Evolutionary conservation across 2,329 filamentous ascomycete species (phyloP).

Genomic region (Ceratocystis papillata): DNA sequence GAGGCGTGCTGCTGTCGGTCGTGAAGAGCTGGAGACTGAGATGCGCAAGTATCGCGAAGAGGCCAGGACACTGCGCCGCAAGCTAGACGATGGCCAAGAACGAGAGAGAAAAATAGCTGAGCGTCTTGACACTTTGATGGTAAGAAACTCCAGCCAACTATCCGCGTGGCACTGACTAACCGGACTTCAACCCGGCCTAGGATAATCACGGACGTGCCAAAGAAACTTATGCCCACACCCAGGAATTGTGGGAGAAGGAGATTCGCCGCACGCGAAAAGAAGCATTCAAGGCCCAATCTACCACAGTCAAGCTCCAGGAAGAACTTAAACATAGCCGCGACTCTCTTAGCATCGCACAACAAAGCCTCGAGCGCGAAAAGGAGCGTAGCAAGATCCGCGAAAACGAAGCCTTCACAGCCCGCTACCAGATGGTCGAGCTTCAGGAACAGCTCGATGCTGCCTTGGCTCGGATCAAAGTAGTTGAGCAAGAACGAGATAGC

Average conservation of each 20-base stretch:
- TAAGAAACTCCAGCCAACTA: conserved; percentile 34
- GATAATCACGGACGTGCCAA: conserved; percentile 61
- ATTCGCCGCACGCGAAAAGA: conserved; percentile 59
- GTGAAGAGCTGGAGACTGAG: conserved; percentile 63
- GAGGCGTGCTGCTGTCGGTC: conserved; percentile 54
- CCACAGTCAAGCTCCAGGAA: conserved; percentile 60
- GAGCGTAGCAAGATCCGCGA: conserved; percentile 51
- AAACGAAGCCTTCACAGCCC: conserved; percentile 57
- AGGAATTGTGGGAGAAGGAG: conserved; percentile 63
- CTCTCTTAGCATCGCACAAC: conserved; percentile 45
- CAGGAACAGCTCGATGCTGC: conserved; percentile 58
- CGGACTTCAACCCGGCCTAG: conserved; percentile 33
- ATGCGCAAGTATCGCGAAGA: conserved; percentile 54
- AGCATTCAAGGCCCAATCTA: conserved; percentile 62
- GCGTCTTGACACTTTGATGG: conserved; percentile 58
- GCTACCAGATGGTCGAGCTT: conserved; percentile 53
- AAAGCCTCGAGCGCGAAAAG: conserved; percentile 52
- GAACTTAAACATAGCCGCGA: conserved; percentile 54
- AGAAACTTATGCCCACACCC: conserved; percentile 56
- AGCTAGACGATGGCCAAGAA: conserved; percentile 54
- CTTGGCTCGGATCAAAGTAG: conserved; percentile 50
- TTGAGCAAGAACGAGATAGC: conserved; percentile 65
- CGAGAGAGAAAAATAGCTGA: conserved; percentile 56
- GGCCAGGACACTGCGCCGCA: conserved; percentile 42
- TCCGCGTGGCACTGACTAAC: neutral